Base-by-base conservation (phyloP, 2,329 filamentous ascomycete species). In the Podosphaera aphanis region DNA sequence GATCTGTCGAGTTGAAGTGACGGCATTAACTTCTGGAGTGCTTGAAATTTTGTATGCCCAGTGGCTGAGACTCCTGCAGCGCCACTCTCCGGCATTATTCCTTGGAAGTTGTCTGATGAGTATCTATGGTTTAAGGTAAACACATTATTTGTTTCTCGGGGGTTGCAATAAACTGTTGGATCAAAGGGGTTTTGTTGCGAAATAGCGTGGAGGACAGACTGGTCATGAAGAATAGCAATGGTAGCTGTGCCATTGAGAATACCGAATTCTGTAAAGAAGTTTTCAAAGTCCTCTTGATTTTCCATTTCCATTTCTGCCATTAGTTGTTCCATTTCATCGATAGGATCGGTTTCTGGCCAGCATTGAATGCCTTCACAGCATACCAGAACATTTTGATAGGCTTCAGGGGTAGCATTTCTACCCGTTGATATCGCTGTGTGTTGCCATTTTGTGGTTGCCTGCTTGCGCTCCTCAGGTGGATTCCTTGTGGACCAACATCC, bases 91-190 rank as follows among this genome's bases (percentile, higher is more conserved):
- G 42, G 29, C 42, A 35, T 31, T 29, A 43, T 43, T 43, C 25
- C 41, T 33, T 43, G 41, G 27, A 36, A 44, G 5, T 36, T 35
- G 18, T 39, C 19, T 20, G 33, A 39, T 27, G 44, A 38, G 18
- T 38, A 29, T 25, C 33, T n/a, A 31, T 45, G 16, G 20, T 36
- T 44, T 13, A 44, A 44, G 13, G 43, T 44, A 27, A 44, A 44
- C 19, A 41, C 4, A 21, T 21, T 2, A 41, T 41, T 41, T 21
- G 19, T 21, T 21, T n/a, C 19, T 10, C 6, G 19, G 18, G 18
- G 38, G 21, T 41, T 41, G 19, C 10, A 41, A 21, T 41, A 41
- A n/a, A 25, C 18, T 41, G 38, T 21, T 41, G 38, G 21, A 21
- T 41, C 38, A 41, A 41, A 41, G 11, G 20, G 38, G 38, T 41